phyloP scores from a whole-genome alignment of 2,329 filamentous ascomycete genomes.

The Fusarium albosuccineum region DNA sequence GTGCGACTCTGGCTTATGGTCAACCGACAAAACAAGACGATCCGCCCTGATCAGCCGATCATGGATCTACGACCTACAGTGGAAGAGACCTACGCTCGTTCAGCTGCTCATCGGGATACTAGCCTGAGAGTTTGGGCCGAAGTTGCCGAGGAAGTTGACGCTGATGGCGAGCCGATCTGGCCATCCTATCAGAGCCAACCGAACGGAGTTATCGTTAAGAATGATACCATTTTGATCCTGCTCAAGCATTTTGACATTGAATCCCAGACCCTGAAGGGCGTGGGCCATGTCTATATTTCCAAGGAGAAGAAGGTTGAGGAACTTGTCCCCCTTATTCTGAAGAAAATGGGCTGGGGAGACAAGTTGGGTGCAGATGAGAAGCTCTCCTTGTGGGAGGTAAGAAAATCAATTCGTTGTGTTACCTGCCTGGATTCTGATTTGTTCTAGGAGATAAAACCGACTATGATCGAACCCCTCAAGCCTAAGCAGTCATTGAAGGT shows the following conservation, averaged over 20 bases:
- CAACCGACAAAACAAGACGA: slow-evolving; percentile 97
- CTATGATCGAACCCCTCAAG: slow-evolving; percentile 96
- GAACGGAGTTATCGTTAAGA: slow-evolving; percentile 69
- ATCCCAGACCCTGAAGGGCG: slow-evolving; percentile 79
- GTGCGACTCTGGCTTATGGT: slow-evolving; percentile 97
- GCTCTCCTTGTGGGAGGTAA: slow-evolving; percentile 81
- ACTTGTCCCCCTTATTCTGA: slow-evolving; percentile 79
- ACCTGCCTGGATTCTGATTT: slow-evolving; percentile 11
- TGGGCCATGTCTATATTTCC: slow-evolving; percentile 87
- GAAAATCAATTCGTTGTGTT: slow-evolving; percentile 25
- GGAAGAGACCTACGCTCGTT: slow-evolving; percentile 73
- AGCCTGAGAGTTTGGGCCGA: slow-evolving; percentile 91
- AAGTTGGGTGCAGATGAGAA: slow-evolving; percentile 75
- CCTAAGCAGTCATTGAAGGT: slow-evolving; percentile 88
- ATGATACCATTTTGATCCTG: slow-evolving; percentile 83
- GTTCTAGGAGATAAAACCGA: slow-evolving; percentile 88
- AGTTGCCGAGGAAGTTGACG: slow-evolving; percentile 73
- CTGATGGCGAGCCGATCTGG: slow-evolving; percentile 80
- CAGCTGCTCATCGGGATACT: slow-evolving; percentile 73
- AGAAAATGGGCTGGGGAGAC: slow-evolving; percentile 87
- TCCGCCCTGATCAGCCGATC: slow-evolving; percentile 89
- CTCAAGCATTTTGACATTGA: slow-evolving; percentile 91
- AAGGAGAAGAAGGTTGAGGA: slow-evolving; percentile 91
- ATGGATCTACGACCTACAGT: slow-evolving; percentile 81
- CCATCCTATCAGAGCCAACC: slow-evolving; percentile 71